A percentile compares a stretch with the other conserved stretches of the same genome.
Conservation (phyloP, 2,329 filamentous ascomycete species). For the Hypoxylon sp. region DNA sequence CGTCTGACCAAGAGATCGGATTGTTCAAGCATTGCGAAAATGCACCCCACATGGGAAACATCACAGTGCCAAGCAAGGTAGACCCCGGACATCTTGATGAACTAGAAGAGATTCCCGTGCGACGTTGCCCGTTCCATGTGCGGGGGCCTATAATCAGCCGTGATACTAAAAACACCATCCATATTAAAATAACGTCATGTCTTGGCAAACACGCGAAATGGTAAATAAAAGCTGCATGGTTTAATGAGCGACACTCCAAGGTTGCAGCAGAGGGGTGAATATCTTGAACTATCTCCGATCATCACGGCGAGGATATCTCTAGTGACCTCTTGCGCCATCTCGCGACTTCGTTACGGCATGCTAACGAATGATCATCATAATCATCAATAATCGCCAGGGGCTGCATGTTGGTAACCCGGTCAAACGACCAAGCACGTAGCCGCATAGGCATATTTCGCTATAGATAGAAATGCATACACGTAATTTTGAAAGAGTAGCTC, state of each 20-base stretch:
- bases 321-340: slow-evolving; percentile 38
- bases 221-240: slow-evolving; percentile 27
- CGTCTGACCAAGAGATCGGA: slow-evolving; percentile 12
- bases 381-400: slow-evolving; percentile 11
- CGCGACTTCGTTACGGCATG: slow-evolving; percentile 26
- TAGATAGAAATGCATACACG: background rate
- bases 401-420: background rate
- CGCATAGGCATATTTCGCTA: background rate
- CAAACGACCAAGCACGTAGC: background rate
- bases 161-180: slow-evolving; percentile 48
- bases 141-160: slow-evolving; percentile 48
- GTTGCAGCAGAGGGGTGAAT: slow-evolving; percentile 22
- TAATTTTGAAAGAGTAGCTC: background rate
- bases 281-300: slow-evolving; percentile 20
- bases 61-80: slow-evolving; percentile 25
- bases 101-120: slow-evolving; percentile 36
- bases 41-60: slow-evolving; percentile 5
- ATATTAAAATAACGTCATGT: slow-evolving; percentile 54
- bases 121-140: slow-evolving; percentile 39
- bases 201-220: slow-evolving; percentile 46
- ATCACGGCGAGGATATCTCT: slow-evolving; percentile 17
- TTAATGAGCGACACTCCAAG: slow-evolving; percentile 27
- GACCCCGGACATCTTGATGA: slow-evolving; percentile 28
- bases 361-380: background rate
- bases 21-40: slow-evolving; percentile 10